Evolutionary conservation across 257 asterid genomes (phyloP).

Genomic region (Agastache rugosa): DNA sequence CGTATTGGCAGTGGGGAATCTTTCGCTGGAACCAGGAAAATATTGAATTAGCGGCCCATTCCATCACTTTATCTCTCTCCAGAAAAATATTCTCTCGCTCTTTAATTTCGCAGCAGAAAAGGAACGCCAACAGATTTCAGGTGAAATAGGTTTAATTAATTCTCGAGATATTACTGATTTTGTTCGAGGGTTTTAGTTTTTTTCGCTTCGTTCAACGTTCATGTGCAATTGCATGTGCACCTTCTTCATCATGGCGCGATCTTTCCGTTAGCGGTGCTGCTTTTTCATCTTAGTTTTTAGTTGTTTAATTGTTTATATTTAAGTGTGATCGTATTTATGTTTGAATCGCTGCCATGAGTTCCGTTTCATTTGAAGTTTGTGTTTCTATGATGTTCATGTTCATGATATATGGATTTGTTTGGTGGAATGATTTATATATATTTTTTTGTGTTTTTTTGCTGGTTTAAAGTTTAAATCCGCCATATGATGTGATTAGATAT

Average conservation of each 20-base stretch:
- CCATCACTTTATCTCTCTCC: slow-evolving; percentile 32
- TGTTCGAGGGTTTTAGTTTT: slow-evolving; percentile 9
- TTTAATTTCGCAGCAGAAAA: slow-evolving; percentile 23
- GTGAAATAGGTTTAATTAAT: slow-evolving; percentile 15
- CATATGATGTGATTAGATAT: not conserved
- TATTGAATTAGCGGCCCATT: slow-evolving; percentile 21
- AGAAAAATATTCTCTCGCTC: slow-evolving; percentile 14
- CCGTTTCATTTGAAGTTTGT: slow-evolving; percentile 22
- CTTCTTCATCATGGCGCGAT: slow-evolving; percentile 30
- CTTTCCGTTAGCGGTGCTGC: slow-evolving; percentile 15
- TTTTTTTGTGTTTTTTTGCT: not conserved
- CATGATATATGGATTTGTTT: not conserved
- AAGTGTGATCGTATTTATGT: slow-evolving; percentile 29
- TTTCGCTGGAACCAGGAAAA: slow-evolving; percentile 21
- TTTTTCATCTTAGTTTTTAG: not conserved
- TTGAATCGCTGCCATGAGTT: slow-evolving; percentile 23
- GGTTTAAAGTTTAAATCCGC: not conserved
- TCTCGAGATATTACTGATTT: slow-evolving; percentile 8
- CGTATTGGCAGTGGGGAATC: slow-evolving; percentile 6
- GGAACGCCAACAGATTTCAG: slow-evolving; percentile 31
- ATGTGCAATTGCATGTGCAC: slow-evolving; percentile 31
- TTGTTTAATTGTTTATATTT: not conserved
- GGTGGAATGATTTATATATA: not conserved
- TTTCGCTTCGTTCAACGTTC: slow-evolving; percentile 25
- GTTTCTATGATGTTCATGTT: slow-evolving; percentile 21